A percentile compares a stretch with the other conserved stretches of the same genome.
These are phyloP conservation scores for Jatropha curcas DNA, from an alignment of 345 rosid species.

Conservation along the genomic window DNA sequence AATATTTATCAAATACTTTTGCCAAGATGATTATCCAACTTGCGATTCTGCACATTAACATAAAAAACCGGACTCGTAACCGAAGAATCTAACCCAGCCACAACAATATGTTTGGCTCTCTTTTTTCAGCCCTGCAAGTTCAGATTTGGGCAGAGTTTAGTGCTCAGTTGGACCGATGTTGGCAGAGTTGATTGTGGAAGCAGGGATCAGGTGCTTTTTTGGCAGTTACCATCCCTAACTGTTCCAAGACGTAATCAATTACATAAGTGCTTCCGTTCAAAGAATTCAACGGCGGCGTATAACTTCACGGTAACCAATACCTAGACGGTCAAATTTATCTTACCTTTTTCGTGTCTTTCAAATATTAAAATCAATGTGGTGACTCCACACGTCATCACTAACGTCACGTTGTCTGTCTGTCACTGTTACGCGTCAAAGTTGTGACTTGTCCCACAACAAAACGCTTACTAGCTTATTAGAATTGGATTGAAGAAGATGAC, in stretches of 20 bases:
- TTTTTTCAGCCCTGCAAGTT: no score
- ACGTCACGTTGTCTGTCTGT: background rate
- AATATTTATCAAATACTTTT: no score
- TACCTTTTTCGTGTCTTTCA: background rate
- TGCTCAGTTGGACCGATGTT: no score
- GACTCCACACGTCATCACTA: background rate
- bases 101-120: no score
- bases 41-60: no score
- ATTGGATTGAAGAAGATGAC: background rate
- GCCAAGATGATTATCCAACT: no score
- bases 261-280: background rate
- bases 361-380: background rate
- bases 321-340: background rate
- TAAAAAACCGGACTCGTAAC: no score
- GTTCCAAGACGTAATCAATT: constrained; percentile 1
- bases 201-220: background rate
- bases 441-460: no score
- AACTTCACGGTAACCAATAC: background rate
- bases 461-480: background rate
- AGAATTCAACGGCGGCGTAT: no score
- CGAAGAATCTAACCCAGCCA: no score
- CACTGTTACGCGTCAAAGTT: background rate
- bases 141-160: no score
- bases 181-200: no score
- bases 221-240: background rate